Evolutionary conservation across 805 yeast genomes (phyloP), one percentile per base, ranked within the genome.

Genomic region (Saccharomycopsis fodiens): DNA sequence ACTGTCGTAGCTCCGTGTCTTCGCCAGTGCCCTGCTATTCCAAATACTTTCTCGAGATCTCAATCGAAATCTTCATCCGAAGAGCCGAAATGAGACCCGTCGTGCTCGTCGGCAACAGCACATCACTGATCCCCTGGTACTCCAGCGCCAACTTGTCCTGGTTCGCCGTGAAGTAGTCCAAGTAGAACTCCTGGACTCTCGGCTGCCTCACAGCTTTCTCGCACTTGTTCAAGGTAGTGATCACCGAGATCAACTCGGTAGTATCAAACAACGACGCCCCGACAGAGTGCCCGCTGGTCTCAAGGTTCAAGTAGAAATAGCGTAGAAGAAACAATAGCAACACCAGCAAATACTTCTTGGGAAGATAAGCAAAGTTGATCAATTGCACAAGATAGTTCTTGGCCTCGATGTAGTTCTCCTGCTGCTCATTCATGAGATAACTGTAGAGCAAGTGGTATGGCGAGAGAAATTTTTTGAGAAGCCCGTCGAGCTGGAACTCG

Each of bases 391-490:
- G 44, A 42, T 61, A 62, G 3, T 50, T 43, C 36, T 69, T 54
- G 4, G 69, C 58, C 3, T 51, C 36, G 35, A 54, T 53, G 20
- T 55, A 55, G 1, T 64, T 57, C 4, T 63, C 60, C 5, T 54
- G 46, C 4, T 48, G 41, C 44, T 59, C 53, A 6, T 65, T 58
- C 15, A 62, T 61, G 57, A 72, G 71, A 54, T 74, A 78, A 49
- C 72, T 72, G 48, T 68, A 67, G 20, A 84, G 64, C 0, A 81
- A 74, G 1, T 82, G 87, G 57, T 82, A 79, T 39, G 93, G 93
- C 3, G 91, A 65, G 42, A 84, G 59, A 21, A 83, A 73, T 59
- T 83, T 89, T 52, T 79, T 73, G 55, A 84, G 68, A 1, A 78
- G 67, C 13, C 85, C 78, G 35, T 78, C 70, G 12, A 74, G 64